These are phyloP conservation scores for Verticillium isaacii DNA, from an alignment of 2,329 filamentous ascomycete genomes.

Conservation along the genomic window DNA sequence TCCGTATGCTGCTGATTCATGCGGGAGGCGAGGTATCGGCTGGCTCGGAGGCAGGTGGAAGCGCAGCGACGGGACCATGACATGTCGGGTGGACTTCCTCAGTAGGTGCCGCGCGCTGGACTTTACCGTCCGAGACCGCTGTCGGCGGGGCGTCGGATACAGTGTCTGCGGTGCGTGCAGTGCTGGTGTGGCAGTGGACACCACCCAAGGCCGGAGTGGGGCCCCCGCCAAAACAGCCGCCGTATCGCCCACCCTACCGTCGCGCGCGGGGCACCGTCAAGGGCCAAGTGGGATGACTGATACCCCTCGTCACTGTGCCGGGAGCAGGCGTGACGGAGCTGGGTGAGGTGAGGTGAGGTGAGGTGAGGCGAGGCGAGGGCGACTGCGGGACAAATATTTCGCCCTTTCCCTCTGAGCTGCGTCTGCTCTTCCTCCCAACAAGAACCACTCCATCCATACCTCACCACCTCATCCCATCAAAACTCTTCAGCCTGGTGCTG, in stretches of 20 bases:
- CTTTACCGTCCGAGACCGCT: background rate
- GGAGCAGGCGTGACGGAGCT: too few species aligned
- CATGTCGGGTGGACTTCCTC: background rate
- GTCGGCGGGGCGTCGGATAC: background rate
- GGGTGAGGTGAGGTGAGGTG: background rate
- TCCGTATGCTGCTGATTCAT: background rate
- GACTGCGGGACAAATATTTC: conserved; percentile 1
- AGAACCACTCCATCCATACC: conserved; percentile 1
- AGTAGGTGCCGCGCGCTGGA: background rate
- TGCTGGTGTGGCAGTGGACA: background rate
- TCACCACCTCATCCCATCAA: background rate
- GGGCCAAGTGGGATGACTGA: background rate
- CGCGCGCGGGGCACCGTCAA: background rate
- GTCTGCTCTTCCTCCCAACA: conserved; percentile 1
- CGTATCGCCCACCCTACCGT: background rate
- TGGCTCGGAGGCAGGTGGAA: background rate
- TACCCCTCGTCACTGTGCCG: background rate
- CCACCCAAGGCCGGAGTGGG: background rate
- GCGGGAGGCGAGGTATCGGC: background rate
- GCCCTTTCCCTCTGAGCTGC: background rate
- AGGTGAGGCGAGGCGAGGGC: background rate
- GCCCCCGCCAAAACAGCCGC: background rate
- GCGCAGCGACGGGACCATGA: background rate
- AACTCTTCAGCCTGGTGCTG: conserved; percentile 9
- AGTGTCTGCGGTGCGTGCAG: background rate